Conservation (phyloP, 1,139 yeast genomes). For the Debaryomycetaceae sp. region DNA sequence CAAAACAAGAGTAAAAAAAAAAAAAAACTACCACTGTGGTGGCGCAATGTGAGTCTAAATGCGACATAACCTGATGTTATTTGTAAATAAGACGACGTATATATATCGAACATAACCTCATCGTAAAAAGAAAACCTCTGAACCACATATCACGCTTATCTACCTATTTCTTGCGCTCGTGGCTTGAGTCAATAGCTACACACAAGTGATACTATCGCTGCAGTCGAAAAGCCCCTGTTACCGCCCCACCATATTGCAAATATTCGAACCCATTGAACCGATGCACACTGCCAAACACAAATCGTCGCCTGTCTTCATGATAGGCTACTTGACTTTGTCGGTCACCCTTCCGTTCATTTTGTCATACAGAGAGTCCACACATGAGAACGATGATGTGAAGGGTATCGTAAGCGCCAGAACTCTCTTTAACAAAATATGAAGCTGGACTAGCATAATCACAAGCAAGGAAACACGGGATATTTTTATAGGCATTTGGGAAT, state of each 20-base stretch:
- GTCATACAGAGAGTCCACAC: conserved; percentile 36
- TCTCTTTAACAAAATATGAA: conserved; percentile 35
- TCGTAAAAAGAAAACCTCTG: no score
- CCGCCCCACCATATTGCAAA: no score
- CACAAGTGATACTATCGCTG: no score
- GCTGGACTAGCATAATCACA: not conserved
- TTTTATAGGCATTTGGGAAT: conserved; percentile 1
- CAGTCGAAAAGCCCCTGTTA: no score
- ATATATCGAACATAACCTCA: conserved; percentile 1
- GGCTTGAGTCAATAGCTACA: no score
- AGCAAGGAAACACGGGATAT: no score
- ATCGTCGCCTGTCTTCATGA: conserved; percentile 26
- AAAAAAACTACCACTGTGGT: not conserved
- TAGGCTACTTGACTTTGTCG: conserved; percentile 39
- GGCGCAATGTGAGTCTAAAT: conserved; percentile 4
- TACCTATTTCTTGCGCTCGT: no score
- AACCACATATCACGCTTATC: no score
- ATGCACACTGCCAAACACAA: conserved; percentile 8
- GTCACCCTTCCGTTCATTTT: conserved; percentile 40
- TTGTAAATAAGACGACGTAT: no score
- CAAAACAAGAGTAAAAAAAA: conserved; percentile 3
- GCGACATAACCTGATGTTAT: conserved; percentile 5
- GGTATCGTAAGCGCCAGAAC: conserved; percentile 37
- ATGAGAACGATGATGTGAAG: conserved; percentile 18
- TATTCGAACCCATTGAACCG: conserved; percentile 2